Base-by-base conservation (phyloP, 306 rosid genomes). In the Quercus ilex region DNA sequence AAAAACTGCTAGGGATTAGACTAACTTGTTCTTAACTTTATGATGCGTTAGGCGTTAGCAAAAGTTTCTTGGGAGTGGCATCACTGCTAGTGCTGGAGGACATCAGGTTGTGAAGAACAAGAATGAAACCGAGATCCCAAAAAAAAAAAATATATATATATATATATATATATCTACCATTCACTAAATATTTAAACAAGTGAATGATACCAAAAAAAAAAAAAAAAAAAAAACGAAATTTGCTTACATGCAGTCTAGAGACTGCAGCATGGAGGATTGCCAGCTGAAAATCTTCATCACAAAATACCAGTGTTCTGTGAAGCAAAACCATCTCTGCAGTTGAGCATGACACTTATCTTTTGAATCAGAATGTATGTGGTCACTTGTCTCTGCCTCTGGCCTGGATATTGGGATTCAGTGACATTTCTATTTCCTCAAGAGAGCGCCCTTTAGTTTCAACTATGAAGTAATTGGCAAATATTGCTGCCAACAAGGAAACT, bases 371-470 rank as follows among this genome's bases (percentile, higher is more conserved):
- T 17, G 71, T 31, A 28, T 14, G 71, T 30, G 1, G 70, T 82
- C 77, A 87, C 67, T 64, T 78, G 82, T 76, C 80, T 82, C 86
- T 80, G 72, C 74, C 80, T 82, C 86, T 80, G 72, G 89, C 73
- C 21, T 2, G 25, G 79, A 76, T 30, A 70, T 91, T 83, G 18
- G 83, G 78, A 74, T 60, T 82, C 15, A 91, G 80, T 21, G 96
- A 88, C 83, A 86, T 85, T 84, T 94, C 98, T 78, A 94, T 92
- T 80, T 92, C 97, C 84, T 94, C 98, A 2, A 94, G 90, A 71
- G 98, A 92, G 26, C 96, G 91, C 64, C 96, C 97, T 69, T 87
- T 94, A 3, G 98, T 94, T 83, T 94, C 98, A 13, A 89, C 90
- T 15, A 87, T 56, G 87, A 92, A 92, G 88, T 88, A 85, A 31